Evolutionary conservation across 352 stramenopile species (phyloP), one percentile per base, ranked within the genome.

Genomic region (Globisporangium spinosum): DNA sequence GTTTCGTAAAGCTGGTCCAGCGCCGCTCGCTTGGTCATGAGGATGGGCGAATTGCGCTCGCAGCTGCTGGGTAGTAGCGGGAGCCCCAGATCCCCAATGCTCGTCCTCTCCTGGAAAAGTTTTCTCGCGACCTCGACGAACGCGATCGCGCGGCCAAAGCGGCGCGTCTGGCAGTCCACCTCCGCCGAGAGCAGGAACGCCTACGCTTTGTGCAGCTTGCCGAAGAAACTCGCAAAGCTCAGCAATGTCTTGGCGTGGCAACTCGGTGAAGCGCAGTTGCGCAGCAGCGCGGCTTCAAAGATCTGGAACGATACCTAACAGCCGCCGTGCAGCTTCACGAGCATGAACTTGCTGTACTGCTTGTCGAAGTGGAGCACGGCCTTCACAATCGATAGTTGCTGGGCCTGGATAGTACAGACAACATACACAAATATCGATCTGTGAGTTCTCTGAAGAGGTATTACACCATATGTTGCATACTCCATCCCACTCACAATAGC

Each of bases 351-450:
- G 45, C 65, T 77, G 64, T 73, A 81, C 2, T 65, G 64, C 25
- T 65, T 69, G n/a, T 77, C 70, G 15, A 67, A 69, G 63, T 75
- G 65, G 5, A 82, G 51, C 1, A 72, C 61, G 0, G 75, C 73
- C 23, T 77, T 79, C 29, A 80, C 69, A 45, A 84, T 77, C 8
- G 77, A 75, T 15, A 84, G 67, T 25, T 84, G 77, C 22, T 84
- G 75, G 0, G 77, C 75, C 77, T 79, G 51, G 3, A 49, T 43
- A 53, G 38, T n/a, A 55, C 13, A 32, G 3, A n/a, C 12, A 65
- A 38, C 7, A 38, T 10, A 8, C 34, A 13, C 10, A 38, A 38
- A 40, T 13, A 40, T 40, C 34, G 34, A 40, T 40, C 29, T 32
- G 29, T 32, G 34, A 40, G 34, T 40, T 15, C 34, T 32, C 29